A percentile compares a stretch with the other conserved stretches of the same genome.
Evolutionary conservation across 2,329 filamentous ascomycete species (phyloP).

Genomic region (Sclerotiophoma versabilis): DNA sequence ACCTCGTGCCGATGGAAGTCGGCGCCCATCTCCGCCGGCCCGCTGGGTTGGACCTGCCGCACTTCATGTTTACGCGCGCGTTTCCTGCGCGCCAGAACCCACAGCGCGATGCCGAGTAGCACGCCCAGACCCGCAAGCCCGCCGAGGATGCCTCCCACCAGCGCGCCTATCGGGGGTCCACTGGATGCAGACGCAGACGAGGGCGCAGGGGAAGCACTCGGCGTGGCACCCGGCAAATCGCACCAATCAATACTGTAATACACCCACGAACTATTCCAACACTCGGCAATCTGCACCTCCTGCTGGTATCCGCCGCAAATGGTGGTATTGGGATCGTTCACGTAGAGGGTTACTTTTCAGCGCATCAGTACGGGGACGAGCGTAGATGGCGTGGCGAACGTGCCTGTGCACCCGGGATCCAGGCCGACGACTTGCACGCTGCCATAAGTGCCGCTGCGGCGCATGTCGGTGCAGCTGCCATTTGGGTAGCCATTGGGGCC

Average conservation of each 20-base stretch:
- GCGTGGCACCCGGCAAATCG: neutral
- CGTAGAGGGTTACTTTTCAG: conserved; percentile 15
- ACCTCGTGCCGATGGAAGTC: neutral
- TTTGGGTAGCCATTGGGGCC: conserved; percentile 14
- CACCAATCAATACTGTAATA: conserved; percentile 22
- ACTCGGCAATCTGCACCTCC: conserved; percentile 9
- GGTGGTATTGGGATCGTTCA: neutral
- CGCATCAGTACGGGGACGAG: neutral
- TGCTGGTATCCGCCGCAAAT: conserved; percentile 12
- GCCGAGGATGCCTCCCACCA: neutral
- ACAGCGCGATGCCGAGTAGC: neutral
- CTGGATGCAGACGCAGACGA: neutral
- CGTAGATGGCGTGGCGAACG: neutral
- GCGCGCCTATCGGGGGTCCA: neutral
- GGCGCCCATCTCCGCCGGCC: neutral
- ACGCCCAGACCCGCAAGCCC: neutral
- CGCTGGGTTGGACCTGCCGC: neutral
- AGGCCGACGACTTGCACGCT: conserved; percentile 12
- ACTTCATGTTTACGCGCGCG: neutral
- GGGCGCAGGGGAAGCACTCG: neutral
- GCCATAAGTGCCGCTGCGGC: conserved; percentile 9
- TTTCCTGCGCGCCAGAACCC: neutral
- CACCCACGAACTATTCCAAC: conserved; percentile 16
- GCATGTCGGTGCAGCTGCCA: conserved; percentile 7
- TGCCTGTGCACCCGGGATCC: conserved; percentile 8